Conservation (phyloP, 495 filamentous ascomycete genomes). For the Aspergillus hancockii region DNA sequence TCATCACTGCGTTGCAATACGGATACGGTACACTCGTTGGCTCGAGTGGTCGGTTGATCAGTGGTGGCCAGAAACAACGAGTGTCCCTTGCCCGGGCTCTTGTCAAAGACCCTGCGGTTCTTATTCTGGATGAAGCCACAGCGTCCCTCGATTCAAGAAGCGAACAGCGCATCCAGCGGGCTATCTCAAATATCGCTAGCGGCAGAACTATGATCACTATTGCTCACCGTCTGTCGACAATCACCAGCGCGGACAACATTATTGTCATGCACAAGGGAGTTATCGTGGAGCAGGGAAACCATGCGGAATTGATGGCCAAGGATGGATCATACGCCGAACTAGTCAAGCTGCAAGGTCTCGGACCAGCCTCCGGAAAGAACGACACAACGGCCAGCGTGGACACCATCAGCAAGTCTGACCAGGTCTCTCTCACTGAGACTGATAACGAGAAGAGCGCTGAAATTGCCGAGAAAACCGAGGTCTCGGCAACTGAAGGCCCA, state of each 20-base stretch:
- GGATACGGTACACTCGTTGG: constrained; percentile 57
- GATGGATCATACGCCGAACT: constrained; percentile 49
- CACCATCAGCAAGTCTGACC: constrained; percentile 28
- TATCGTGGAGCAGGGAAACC: constrained; percentile 57
- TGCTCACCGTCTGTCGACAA: constrained; percentile 50
- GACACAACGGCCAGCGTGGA: constrained; percentile 23
- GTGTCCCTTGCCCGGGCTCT: constrained; percentile 70
- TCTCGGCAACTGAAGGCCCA: constrained; percentile 20
- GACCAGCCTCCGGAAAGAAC: constrained; percentile 25
- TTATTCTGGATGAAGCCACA: constrained; percentile 85
- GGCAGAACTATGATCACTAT: constrained; percentile 51
- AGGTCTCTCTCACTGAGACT: constrained; percentile 24
- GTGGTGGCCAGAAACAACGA: constrained; percentile 65
- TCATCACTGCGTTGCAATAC: constrained; percentile 48
- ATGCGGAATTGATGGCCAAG: constrained; percentile 40
- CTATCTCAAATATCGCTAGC: constrained; percentile 46
- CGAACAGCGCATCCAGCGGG: constrained; percentile 53
- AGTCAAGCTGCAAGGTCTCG: constrained; percentile 42
- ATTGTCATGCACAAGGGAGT: constrained; percentile 58
- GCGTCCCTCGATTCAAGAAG: constrained; percentile 54
- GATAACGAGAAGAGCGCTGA: constrained; percentile 25
- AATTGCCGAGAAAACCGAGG: constrained; percentile 20
- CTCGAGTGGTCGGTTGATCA: constrained; percentile 57
- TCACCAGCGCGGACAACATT: constrained; percentile 65
- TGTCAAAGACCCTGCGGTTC: constrained; percentile 75